These are phyloP conservation scores for Dryadomyces quercus-mongolicae DNA, from an alignment of 2,329 filamentous ascomycete species.

Conservation along the genomic window DNA sequence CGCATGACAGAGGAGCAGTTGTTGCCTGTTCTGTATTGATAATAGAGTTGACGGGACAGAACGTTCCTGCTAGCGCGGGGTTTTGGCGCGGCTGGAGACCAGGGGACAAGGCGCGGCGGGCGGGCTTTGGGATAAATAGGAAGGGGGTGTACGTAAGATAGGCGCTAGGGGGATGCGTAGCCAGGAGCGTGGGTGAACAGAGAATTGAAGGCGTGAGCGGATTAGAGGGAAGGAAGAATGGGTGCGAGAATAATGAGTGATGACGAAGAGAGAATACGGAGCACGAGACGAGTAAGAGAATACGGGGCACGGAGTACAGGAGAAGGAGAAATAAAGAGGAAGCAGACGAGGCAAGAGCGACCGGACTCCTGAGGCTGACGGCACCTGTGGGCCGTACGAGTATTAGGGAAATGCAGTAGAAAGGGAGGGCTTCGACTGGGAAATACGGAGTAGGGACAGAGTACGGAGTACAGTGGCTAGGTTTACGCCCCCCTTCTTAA, in stretches of 20 bases:
- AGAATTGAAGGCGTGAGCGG: background rate
- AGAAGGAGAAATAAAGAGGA: background rate
- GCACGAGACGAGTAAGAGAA: background rate
- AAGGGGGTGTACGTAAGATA: constrained; percentile 3
- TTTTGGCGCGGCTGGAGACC: constrained; percentile 6
- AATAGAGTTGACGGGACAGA: constrained; percentile 9
- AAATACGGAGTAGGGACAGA: too few relatives aligned
- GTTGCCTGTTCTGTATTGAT: constrained; percentile 13
- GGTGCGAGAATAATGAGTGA: background rate
- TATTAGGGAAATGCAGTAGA: background rate
- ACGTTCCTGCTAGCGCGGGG: constrained; percentile 9
- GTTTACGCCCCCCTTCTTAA: background rate
- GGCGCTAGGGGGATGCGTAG: background rate
- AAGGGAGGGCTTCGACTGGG: too few relatives aligned
- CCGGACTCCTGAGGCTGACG: background rate
- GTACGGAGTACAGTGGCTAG: background rate
- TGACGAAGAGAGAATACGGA: constrained; percentile 1
- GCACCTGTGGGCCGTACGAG: background rate
- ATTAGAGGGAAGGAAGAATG: background rate
- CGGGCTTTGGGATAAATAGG: constrained; percentile 2
- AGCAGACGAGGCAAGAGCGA: background rate
- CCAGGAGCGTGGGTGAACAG: background rate
- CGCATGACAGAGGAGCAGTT: constrained; percentile 10
- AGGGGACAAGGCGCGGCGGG: background rate
- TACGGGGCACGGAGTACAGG: background rate